Conservation (phyloP, 1,284 basidiomycete genomes). For the Heliocybe sulcata region DNA sequence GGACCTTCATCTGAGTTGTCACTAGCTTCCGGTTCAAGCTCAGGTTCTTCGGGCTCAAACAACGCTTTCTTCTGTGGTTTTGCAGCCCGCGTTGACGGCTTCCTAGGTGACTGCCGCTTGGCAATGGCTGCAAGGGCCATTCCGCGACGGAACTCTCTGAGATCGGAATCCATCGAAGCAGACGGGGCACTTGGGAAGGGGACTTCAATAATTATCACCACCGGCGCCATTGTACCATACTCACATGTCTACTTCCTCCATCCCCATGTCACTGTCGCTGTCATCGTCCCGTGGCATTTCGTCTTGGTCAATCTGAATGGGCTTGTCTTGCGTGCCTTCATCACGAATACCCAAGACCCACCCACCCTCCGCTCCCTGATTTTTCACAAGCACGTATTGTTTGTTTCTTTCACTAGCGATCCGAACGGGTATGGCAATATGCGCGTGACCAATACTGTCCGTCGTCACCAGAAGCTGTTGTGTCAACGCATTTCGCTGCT, state of each 20-base stretch:
- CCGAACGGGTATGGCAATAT: conserved; percentile 85
- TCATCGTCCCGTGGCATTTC: conserved; percentile 20
- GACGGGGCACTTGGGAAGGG: conserved; percentile 24
- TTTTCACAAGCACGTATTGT: conserved; percentile 92
- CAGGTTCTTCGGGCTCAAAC: conserved; percentile 50
- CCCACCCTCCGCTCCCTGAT: conserved; percentile 79
- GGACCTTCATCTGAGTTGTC: conserved; percentile 35
- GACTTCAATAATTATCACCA: conserved; percentile 12
- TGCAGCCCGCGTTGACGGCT: conserved; percentile 23
- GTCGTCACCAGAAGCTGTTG: conserved; percentile 94
- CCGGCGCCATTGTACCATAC: conserved; percentile 17
- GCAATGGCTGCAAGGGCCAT: conserved; percentile 64
- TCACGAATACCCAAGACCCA: conserved; percentile 91
- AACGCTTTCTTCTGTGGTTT: conserved; percentile 33
- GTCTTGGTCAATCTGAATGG: conserved; percentile 78
- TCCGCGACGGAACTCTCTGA: conserved; percentile 58
- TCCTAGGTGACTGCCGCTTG: conserved; percentile 43
- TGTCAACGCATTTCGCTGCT: conserved; percentile 87
- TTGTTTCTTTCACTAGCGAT: conserved; percentile 93
- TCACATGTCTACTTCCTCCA: conserved; percentile 74
- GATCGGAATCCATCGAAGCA: conserved; percentile 48
- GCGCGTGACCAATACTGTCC: conserved; percentile 86
- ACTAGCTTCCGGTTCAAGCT: conserved; percentile 19
- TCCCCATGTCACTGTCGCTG: conserved; percentile 49
- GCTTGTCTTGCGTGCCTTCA: conserved; percentile 72